Evolutionary conservation across 257 asterid species (phyloP).

Genomic region (Marsdenia floribunda): DNA sequence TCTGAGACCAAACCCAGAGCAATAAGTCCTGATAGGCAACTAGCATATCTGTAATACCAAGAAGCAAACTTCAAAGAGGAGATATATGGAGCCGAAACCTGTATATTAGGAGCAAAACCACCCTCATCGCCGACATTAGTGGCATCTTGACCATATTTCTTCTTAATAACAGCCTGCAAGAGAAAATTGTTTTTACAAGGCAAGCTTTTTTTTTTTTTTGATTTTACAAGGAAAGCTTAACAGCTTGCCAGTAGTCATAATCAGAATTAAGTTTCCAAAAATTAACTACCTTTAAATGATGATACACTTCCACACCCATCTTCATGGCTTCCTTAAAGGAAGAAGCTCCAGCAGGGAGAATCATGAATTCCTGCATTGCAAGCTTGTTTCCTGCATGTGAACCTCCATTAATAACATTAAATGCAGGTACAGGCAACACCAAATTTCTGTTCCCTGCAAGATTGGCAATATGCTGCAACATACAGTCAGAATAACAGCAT

Average conservation of each 20-base stretch:
- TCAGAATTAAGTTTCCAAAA: not conserved
- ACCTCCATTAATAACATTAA: conserved; percentile 95
- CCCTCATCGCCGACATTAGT: conserved; percentile 97
- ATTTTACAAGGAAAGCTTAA: not conserved
- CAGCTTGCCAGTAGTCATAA: not conserved
- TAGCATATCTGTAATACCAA: not conserved
- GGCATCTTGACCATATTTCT: conserved; percentile 92
- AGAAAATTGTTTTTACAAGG: not conserved
- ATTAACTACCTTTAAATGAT: conserved; percentile 65
- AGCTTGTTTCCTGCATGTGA: conserved; percentile 97
- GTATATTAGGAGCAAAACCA: no score
- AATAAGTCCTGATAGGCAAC: not conserved
- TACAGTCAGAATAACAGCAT: not conserved
- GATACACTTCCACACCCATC: conserved; percentile 97
- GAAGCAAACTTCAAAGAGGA: conserved; percentile 32
- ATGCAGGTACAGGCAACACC: conserved; percentile 94
- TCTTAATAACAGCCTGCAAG: conserved; percentile 81
- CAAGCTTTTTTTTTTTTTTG: no score
- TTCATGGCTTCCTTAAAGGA: conserved; percentile 95
- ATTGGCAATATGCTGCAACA: conserved; percentile 84
- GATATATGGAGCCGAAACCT: conserved; percentile 91
- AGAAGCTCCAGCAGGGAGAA: conserved; percentile 92
- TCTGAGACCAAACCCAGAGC: no score
- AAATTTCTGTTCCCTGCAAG: conserved; percentile 85
- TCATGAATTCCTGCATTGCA: conserved; percentile 99